A percentile compares a stretch with the other conserved stretches of the same genome.
Conservation (phyloP, 2,329 filamentous ascomycete species). For the Aspergillus clavatus region DNA sequence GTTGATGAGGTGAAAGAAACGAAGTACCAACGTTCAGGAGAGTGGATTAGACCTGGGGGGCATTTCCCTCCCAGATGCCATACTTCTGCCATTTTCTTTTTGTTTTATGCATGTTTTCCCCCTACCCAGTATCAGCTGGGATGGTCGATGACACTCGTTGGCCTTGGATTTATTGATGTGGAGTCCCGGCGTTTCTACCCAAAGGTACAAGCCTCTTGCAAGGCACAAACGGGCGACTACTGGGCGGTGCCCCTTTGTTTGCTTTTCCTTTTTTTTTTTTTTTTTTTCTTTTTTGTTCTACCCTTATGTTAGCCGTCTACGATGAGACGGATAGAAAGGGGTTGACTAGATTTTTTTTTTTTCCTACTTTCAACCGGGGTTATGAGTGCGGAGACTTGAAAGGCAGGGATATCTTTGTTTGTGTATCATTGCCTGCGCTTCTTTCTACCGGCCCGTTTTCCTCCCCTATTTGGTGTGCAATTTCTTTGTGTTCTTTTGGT, state of each 20-base stretch:
- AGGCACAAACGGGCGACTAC: conserved; percentile 10
- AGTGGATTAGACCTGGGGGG: neutral
- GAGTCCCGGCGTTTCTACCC: conserved; percentile 5
- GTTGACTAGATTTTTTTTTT: neutral
- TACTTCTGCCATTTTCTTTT: neutral
- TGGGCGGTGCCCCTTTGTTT: conserved; percentile 10
- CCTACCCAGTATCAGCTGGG: neutral
- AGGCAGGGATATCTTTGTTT: neutral
- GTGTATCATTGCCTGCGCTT: neutral
- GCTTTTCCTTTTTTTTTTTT: neutral
- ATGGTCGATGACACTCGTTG: neutral
- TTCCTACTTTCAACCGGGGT: neutral
- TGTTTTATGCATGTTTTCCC: neutral
- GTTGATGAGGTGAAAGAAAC: conserved; percentile 4
- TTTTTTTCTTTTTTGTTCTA: conserved; percentile 1
- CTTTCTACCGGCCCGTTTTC: too few relatives aligned
- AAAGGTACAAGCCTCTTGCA: neutral
- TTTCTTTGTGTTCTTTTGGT: neutral
- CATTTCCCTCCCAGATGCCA: neutral
- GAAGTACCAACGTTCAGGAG: neutral
- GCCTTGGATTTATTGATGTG: neutral
- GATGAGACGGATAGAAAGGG: conserved; percentile 7
- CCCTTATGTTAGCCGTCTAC: conserved; percentile 6
- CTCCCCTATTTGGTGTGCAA: too few relatives aligned
- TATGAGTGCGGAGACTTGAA: too few relatives aligned